These are phyloP conservation scores for Drechslera avenae DNA, from an alignment of 2,329 filamentous ascomycete species.

Conservation along the genomic window DNA sequence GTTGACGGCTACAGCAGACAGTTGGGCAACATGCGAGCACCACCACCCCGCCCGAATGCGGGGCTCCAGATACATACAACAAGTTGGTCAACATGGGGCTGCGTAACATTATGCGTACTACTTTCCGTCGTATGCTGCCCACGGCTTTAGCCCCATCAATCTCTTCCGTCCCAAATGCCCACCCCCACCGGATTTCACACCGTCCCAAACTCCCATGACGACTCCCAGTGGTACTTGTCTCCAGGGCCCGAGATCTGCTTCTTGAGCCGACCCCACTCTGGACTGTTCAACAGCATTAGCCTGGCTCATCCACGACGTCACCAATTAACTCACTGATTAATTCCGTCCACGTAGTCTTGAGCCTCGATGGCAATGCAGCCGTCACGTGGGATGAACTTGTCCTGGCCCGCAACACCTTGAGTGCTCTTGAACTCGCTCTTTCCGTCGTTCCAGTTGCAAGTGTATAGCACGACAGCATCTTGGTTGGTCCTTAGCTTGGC, in stretches of 20 bases:
- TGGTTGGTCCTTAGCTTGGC: constrained; percentile 41
- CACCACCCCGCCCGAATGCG: constrained; percentile 18
- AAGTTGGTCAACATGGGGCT: constrained; percentile 4
- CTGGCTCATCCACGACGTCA: constrained; percentile 1
- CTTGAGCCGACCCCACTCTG: constrained; percentile 40
- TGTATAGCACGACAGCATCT: constrained; percentile 42
- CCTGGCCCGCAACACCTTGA: constrained; percentile 33
- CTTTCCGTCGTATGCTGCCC: neutral
- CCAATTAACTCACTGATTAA: constrained; percentile 41
- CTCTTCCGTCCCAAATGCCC: neutral
- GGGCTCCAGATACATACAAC: constrained; percentile 17
- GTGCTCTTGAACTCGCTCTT: constrained; percentile 44
- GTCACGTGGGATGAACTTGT: constrained; percentile 42
- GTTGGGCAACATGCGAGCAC: constrained; percentile 10
- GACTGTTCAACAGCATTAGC: constrained; percentile 34
- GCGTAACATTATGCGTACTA: constrained; percentile 12
- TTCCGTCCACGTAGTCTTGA: constrained; percentile 43
- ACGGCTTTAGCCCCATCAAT: neutral
- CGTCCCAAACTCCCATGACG: constrained; percentile 41
- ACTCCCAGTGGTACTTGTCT: constrained; percentile 42
- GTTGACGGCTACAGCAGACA: constrained; percentile 3
- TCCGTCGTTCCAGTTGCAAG: constrained; percentile 45
- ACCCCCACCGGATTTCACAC: constrained; percentile 13
- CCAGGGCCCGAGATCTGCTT: constrained; percentile 42
- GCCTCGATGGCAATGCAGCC: constrained; percentile 44